Percentiles rank a stretch among this genome's conserved stretches.
These are phyloP conservation scores for Chionographis japonica DNA, from an alignment of 106 monocot species.

Conservation along the genomic window DNA sequence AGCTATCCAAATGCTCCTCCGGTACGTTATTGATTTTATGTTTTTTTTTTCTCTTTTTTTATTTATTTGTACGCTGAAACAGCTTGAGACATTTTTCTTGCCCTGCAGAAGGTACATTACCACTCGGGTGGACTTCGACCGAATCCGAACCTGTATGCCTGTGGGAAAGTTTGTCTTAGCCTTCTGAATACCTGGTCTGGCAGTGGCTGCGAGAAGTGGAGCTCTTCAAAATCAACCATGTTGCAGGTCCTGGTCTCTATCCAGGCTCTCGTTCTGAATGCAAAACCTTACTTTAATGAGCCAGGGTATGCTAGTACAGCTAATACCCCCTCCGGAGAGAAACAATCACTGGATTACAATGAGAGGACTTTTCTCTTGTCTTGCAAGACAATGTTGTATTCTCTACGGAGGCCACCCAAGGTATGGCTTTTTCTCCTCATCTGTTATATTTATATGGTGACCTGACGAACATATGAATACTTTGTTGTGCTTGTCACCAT, in stretches of 20 bases:
- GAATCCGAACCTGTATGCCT: constrained; percentile 50
- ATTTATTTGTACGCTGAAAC: not conserved
- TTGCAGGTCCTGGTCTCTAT: constrained; percentile 54
- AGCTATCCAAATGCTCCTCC: constrained; percentile 31
- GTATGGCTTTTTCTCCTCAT: constrained; percentile 6
- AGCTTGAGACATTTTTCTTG: not conserved
- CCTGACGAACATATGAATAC: not conserved
- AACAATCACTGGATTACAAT: constrained; percentile 31
- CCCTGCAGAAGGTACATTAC: constrained; percentile 39
- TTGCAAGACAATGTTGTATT: constrained; percentile 51
- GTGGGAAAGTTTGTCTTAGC: constrained; percentile 55
- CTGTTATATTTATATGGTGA: not conserved
- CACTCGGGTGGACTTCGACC: constrained; percentile 45
- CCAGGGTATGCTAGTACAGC: constrained; percentile 32
- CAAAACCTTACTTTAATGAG: constrained; percentile 53
- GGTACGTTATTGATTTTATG: constrained; percentile 12
- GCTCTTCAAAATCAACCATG: constrained; percentile 37
- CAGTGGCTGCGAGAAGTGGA: constrained; percentile 46
- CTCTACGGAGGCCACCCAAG: constrained; percentile 36
- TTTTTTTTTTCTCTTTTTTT: not conserved
- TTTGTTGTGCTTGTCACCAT: too few relatives aligned
- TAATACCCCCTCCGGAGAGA: constrained; percentile 27
- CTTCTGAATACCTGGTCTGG: constrained; percentile 54
- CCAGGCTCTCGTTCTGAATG: constrained; percentile 54
- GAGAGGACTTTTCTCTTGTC: constrained; percentile 35